Percentiles rank a stretch among this genome's conserved stretches.
phyloP scores from a whole-genome alignment of 306 rosid species.

The Hippophae rhamnoides region DNA sequence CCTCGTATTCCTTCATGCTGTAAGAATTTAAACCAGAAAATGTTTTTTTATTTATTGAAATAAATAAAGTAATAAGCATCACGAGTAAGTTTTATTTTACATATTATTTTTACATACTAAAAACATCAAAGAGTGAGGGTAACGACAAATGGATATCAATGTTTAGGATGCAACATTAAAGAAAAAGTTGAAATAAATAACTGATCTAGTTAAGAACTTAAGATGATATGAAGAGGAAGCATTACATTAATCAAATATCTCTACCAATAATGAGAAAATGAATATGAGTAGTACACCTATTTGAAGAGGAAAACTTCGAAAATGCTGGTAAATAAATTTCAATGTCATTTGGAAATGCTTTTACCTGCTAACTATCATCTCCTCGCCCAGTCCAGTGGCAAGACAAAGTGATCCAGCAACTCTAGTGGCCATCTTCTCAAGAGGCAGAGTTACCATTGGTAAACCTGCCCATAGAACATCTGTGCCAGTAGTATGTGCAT shows the following conservation, averaged over 20 bases:
- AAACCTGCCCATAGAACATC: constrained; percentile 90
- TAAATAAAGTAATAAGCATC: background rate
- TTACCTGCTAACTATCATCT: constrained; percentile 82
- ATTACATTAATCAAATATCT: too few species aligned
- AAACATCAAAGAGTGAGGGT: too few species aligned
- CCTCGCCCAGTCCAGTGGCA: constrained; percentile 82
- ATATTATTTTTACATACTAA: too few species aligned
- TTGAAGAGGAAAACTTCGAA: background rate
- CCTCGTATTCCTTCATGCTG: constrained; percentile 83
- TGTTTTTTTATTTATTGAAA: background rate
- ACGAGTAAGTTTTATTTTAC: too few species aligned
- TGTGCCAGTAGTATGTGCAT: constrained; percentile 93
- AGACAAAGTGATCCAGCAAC: constrained; percentile 94
- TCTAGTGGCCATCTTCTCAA: constrained; percentile 90
- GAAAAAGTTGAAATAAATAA: too few species aligned
- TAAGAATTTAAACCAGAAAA: constrained; percentile 3
- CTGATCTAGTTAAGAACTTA: too few species aligned
- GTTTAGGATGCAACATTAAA: too few species aligned
- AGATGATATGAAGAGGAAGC: too few species aligned
- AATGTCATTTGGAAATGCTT: background rate
- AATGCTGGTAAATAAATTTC: background rate
- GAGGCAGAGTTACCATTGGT: constrained; percentile 86
- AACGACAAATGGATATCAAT: too few species aligned
- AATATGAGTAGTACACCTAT: too few species aligned
- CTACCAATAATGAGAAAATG: too few species aligned